phyloP scores from a whole-genome alignment of 1,284 basidiomycete genomes.

The Ustilago nuda region DNA sequence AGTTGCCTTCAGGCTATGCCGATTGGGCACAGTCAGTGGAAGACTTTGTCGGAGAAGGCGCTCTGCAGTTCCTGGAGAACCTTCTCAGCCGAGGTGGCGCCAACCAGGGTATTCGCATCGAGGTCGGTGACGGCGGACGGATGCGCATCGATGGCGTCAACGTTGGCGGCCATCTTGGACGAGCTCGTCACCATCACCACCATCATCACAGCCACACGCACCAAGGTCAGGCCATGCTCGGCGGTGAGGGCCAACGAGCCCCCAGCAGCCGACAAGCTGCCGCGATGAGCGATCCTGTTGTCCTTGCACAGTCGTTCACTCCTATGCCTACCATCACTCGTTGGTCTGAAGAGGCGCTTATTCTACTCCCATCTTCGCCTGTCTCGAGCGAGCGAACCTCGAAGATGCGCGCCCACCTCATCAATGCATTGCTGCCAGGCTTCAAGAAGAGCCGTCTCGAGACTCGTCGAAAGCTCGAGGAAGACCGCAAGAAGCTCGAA shows the following conservation, averaged over 20 bases:
- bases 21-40: slow-evolving; percentile 78
- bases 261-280: slow-evolving; percentile 35
- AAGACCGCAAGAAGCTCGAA: slow-evolving; percentile 65
- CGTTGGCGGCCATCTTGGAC: slow-evolving; percentile 19
- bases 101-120: slow-evolving; percentile 59
- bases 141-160: slow-evolving; percentile 58
- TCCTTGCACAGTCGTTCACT: slow-evolving; percentile 69
- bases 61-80: slow-evolving; percentile 84
- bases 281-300: slow-evolving; percentile 53
- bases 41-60: slow-evolving; percentile 82
- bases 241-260: slow-evolving; percentile 28
- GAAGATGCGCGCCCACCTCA: slow-evolving; percentile 79
- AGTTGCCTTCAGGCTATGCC: slow-evolving; percentile 29
- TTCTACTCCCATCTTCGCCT: slow-evolving; percentile 76
- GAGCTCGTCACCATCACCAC: slow-evolving; percentile 28
- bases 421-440: slow-evolving; percentile 83
- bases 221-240: slow-evolving; percentile 35
- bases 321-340: slow-evolving; percentile 86
- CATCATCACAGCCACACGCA: slow-evolving; percentile 39
- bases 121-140: slow-evolving; percentile 53
- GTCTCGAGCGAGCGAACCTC: slow-evolving; percentile 78
- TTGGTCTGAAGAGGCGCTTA: slow-evolving; percentile 89
- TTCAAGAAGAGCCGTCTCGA: slow-evolving; percentile 38
- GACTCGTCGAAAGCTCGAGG: slow-evolving; percentile 69
- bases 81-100: slow-evolving; percentile 71